Base-by-base conservation (phyloP, 2,329 filamentous ascomycete species). In the Annulohypoxylon truncatum region DNA sequence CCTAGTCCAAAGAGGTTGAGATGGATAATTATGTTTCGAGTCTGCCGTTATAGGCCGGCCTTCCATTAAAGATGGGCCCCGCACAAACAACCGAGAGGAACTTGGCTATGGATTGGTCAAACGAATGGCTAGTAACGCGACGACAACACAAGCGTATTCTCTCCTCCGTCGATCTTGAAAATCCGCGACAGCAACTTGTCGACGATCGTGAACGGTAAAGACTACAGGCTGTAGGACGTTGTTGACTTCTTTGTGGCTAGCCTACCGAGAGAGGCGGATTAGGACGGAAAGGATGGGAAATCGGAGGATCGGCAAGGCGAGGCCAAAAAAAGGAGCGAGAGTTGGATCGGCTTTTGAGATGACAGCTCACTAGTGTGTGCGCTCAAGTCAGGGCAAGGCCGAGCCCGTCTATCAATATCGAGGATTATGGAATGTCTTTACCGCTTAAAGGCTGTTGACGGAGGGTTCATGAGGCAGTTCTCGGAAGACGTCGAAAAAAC, bases 21-120 rank as follows among this genome's bases (percentile, higher is more conserved):
- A 73, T 66, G 78, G 79, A 73, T 83, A 84, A 76, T 74, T 77
- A 81, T 84, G 82, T 73, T 82, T 81, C 64, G 81, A 76, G 78
- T 84, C 82, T 77, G 81, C 80, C 76, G 82, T 79, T 69, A 81
- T 79, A 74, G 82, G 79, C 79, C 80, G 82, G 78, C 81, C 79
- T 79, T 85, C 83, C 83, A 85, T 85, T 79, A 82, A 84, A 76
- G 73, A 77, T 73, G 67, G 72, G 68, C 72, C 71, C 71, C 66
- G 68, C 68, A 71, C 71, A 68, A 72, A 71, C 60, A 72, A 73
- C 71, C 66, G 66, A 67, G 64, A 68, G 65, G 63, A 57, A 66
- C 64, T 71, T 68, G 64, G 64, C 54, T 57, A 18, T 59, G 56
- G 48, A 42, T 51, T 51, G 33, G 62, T 69, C 60, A 64, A 71